Evolutionary conservation across 2,329 filamentous ascomycete genomes (phyloP).

Genomic region (Cladophialophora carrionii): DNA sequence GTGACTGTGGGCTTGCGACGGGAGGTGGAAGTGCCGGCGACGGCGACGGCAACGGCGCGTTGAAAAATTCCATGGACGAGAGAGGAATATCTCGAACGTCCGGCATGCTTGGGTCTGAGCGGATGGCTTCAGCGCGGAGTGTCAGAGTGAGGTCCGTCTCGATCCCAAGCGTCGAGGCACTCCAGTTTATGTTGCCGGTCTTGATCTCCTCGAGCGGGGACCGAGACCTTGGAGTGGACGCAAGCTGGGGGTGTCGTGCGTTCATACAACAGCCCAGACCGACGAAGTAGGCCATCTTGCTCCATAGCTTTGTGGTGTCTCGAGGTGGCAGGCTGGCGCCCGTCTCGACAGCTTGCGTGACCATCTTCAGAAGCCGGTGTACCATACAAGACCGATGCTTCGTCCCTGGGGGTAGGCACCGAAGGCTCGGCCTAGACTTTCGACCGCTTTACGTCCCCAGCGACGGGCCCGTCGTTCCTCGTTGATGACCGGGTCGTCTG

Average conservation of each 20-base stretch:
- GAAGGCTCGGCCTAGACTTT: slow-evolving; percentile 9
- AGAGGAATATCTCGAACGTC: slow-evolving; percentile 12
- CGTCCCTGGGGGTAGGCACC: slow-evolving; percentile 16
- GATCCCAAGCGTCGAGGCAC: slow-evolving; percentile 14
- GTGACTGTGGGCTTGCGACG: neutral
- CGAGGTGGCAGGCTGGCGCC: slow-evolving; percentile 1
- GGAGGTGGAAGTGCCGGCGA: neutral
- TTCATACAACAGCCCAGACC: slow-evolving; percentile 6
- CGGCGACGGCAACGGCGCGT: neutral
- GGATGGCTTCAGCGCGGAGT: slow-evolving; percentile 1
- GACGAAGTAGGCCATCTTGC: slow-evolving; percentile 11
- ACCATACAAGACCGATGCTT: slow-evolving; percentile 15
- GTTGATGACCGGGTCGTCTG: slow-evolving; percentile 1
- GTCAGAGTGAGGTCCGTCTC: slow-evolving; percentile 10
- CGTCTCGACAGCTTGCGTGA: slow-evolving; percentile 11
- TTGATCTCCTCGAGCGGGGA: slow-evolving; percentile 4
- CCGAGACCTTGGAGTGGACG: neutral
- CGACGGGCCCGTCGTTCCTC: slow-evolving; percentile 15
- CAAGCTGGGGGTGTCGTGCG: neutral
- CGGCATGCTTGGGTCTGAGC: neutral
- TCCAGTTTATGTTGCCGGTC: slow-evolving; percentile 15
- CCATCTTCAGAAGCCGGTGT: slow-evolving; percentile 19
- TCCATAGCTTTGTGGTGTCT: neutral
- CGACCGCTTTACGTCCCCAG: slow-evolving; percentile 16
- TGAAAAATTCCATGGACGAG: slow-evolving; percentile 5